Evolutionary conservation across 169 alveolate genomes (phyloP).

Genomic region (Cryptosporidium sp.): DNA sequence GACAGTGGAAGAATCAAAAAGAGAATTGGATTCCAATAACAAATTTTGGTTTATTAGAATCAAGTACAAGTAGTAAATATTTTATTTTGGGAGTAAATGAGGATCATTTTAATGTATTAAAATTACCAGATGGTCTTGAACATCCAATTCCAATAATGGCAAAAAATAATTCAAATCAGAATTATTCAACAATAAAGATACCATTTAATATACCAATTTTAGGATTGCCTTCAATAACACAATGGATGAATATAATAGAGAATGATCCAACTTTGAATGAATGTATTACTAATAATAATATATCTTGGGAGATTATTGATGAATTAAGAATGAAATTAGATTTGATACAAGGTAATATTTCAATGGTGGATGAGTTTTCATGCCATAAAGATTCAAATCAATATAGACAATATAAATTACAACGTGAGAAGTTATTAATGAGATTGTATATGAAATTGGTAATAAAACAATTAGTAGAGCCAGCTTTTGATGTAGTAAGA

Average conservation of each 20-base stretch:
- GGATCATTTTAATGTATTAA: constrained; percentile 56
- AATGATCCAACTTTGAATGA: constrained; percentile 55
- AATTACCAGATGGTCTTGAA: constrained; percentile 65
- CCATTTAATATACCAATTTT: constrained; percentile 63
- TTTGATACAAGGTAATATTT: constrained; percentile 5
- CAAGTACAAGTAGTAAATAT: constrained; percentile 26
- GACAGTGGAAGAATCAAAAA: constrained; percentile 65
- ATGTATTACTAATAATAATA: constrained; percentile 58
- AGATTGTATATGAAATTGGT: constrained; percentile 47
- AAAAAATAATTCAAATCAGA: constrained; percentile 10
- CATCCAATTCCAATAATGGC: constrained; percentile 65
- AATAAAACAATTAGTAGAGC: constrained; percentile 56
- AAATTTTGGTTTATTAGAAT: constrained; percentile 44
- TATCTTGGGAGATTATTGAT: constrained; percentile 68
- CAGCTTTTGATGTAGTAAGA: constrained; percentile 64
- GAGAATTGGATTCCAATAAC: constrained; percentile 68
- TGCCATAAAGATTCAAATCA: neutral
- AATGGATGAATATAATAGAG: constrained; percentile 65
- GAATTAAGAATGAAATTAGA: constrained; percentile 43
- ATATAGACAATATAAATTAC: constrained; percentile 14
- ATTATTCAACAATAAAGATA: constrained; percentile 33
- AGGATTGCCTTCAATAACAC: constrained; percentile 58
- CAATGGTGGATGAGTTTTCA: constrained; percentile 11
- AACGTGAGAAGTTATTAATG: constrained; percentile 57
- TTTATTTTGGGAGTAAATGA: constrained; percentile 39